Percentiles rank a stretch among this genome's conserved stretches.
phyloP scores from a whole-genome alignment of 1,139 yeast species.

The Candida neerlandica region DNA sequence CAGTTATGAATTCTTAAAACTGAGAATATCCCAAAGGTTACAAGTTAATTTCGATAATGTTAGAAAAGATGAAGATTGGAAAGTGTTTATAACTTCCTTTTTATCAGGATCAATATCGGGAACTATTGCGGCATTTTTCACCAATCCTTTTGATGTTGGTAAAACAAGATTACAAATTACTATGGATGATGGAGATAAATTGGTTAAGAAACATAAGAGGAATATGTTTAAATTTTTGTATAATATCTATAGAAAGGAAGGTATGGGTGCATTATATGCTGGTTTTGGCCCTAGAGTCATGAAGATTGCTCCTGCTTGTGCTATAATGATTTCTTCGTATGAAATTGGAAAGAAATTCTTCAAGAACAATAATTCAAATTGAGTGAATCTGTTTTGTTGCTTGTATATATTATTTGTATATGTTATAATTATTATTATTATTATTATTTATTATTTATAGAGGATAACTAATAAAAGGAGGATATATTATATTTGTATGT shows the following conservation, averaged over 20 bases:
- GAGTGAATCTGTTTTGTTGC: background rate
- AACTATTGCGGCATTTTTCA: conserved; percentile 75
- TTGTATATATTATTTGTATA: conserved; percentile 4
- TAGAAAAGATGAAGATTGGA: conserved; percentile 39
- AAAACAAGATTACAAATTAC: conserved; percentile 87
- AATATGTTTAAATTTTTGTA: conserved; percentile 69
- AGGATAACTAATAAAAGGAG: background rate
- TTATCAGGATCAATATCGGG: conserved; percentile 87
- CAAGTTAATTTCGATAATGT: conserved; percentile 27
- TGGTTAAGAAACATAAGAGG: conserved; percentile 15
- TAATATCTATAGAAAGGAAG: conserved; percentile 70
- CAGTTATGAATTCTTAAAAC: conserved; percentile 59
- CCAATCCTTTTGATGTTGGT: conserved; percentile 97
- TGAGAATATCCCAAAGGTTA: conserved; percentile 25
- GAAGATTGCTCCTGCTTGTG: conserved; percentile 96
- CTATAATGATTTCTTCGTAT: conserved; percentile 95
- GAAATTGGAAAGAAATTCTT: conserved; percentile 82
- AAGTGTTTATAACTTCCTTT: conserved; percentile 72
- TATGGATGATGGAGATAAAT: conserved; percentile 23
- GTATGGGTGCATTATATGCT: conserved; percentile 73
- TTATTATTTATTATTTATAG: conserved; percentile 5
- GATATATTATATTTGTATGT: background rate
- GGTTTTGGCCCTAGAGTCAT: conserved; percentile 85
- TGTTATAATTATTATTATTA: background rate
- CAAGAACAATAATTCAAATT: conserved; percentile 22